phyloP scores from a whole-genome alignment of 768 basidiomycete species.

The Sarcomyxa edulis region DNA sequence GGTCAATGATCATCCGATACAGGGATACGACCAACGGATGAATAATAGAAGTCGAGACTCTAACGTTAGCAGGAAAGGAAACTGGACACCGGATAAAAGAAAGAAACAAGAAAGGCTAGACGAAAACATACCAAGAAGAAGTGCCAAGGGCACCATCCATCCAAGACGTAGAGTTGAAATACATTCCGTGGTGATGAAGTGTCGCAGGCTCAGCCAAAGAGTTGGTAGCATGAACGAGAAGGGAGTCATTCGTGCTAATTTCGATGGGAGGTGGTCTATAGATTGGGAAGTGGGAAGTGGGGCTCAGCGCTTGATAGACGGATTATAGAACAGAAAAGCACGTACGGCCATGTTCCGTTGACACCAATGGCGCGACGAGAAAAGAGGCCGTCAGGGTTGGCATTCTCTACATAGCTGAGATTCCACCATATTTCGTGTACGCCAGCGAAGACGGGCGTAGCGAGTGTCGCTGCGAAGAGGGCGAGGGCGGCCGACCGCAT shows the following conservation, averaged over 20 bases:
- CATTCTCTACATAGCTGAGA: slow-evolving; percentile 74
- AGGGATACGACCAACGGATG: not conserved
- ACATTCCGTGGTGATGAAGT: slow-evolving; percentile 94
- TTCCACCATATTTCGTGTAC: slow-evolving; percentile 86
- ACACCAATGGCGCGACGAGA: slow-evolving; percentile 79
- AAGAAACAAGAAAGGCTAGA: too few relatives aligned
- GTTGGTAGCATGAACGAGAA: slow-evolving; percentile 76
- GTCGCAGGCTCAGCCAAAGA: slow-evolving; percentile 60
- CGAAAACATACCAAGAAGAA: slow-evolving; percentile 77
- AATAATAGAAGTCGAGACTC: not conserved
- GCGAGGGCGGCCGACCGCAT: slow-evolving; percentile 20
- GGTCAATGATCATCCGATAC: not conserved
- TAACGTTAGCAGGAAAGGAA: too few relatives aligned
- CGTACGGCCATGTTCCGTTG: slow-evolving; percentile 93
- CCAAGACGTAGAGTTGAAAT: slow-evolving; percentile 83
- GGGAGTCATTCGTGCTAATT: slow-evolving; percentile 62
- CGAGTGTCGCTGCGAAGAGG: slow-evolving; percentile 20
- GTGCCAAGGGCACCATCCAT: slow-evolving; percentile 85
- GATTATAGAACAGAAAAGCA: slow-evolving; percentile 11
- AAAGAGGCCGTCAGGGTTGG: slow-evolving; percentile 80
- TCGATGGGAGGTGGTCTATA: slow-evolving; percentile 77
- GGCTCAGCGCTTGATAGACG: too few relatives aligned
- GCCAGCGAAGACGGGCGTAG: slow-evolving; percentile 48
- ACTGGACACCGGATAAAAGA: too few relatives aligned
- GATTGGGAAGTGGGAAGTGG: slow-evolving; percentile 2